Evolutionary conservation across 176 grass and related monocot species (phyloP), one percentile per base, ranked within the genome.

Genomic region (Panicum miliaceum): DNA sequence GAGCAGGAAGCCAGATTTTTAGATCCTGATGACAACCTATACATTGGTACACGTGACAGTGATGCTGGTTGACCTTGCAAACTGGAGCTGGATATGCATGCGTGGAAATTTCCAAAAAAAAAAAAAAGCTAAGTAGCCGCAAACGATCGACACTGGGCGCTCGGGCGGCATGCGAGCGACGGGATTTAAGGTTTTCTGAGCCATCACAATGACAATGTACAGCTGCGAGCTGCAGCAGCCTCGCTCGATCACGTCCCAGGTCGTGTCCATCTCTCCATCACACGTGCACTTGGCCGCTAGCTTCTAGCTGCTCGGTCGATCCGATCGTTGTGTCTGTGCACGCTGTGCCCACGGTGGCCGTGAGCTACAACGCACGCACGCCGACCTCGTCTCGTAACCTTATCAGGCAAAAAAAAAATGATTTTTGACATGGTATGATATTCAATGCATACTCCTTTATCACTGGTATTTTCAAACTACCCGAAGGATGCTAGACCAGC

Each of bases 281-380:
- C 82, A 84, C 71, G 71, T 84, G 82, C 60, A 3, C 71, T 48
- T 76, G 59, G 71, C 60, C 29, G 71, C 71, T 46, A 23, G 18
- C 52, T 9, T n/a, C n/a, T 73, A 29, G 23, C 25, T 45, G 18
- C 42, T 45, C 41, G 40, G 26, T 13, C 13, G 38, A 20, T 54
- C 1, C 6, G 10, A 40, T 12, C 10, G 20, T 69, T 20, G 36
- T 20, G 18, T 27, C 18, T 12, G 26, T 9, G 12, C 11, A 25
- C 4, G 7, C 16, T 3, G 15, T 66, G 3, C n/a, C 36, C 37
- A 19, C 38, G 15, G 41, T 43, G 20, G 2, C 10, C 41, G 6
- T 22, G 37, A 14, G 67, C 18, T 68, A 68, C 64, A 22, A 1
- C n/a, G n/a, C n/a, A n/a, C n/a, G n/a, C n/a, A n/a, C n/a, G n/a